Base-by-base conservation (phyloP, 2,329 filamentous ascomycete species). In the Beauveria australis region DNA sequence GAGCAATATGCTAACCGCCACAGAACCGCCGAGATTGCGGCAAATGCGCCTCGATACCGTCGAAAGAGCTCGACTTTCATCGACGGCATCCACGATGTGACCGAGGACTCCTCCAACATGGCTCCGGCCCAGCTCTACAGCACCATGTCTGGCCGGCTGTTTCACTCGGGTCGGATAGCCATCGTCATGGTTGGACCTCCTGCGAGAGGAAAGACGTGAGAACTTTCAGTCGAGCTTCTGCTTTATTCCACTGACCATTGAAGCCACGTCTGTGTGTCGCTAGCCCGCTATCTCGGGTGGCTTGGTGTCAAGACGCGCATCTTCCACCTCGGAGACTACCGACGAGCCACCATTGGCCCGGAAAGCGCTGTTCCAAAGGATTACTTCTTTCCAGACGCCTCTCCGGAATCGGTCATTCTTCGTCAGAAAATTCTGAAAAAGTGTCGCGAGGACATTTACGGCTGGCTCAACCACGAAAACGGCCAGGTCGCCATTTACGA, bases 401-500 rank as follows among this genome's bases (percentile, higher is more conserved):
- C 92, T 28, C 91, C 93, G 4, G 85, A 89, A 14, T 96, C 94
- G 1, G 89, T 97, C n/a, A 85, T 97, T 66, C 79, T 99, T 54
- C 87, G 94, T 40, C 94, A 97, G 74, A 97, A 97, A 78, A 99
- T 99, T 58, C 80, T 99, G 22, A 96, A 97, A 76, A 96, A 95
- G 72, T 99, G 94, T 67, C 87, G 94, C 62, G 92, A 97, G 71
- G 94, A 99, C 70, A 97, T 99, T 61, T 96, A 97, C 70, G 88
- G 89, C 60, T 99, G 96, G 80, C 78, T 99, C 49, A 95, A 97
- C 69, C 89, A 97, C 67, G 94, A 97, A 70, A 97, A 97, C 68
- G 94, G 94, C 14, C 94, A 99, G 71, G 93, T 99, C 60, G 94
- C 94, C 60, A 97, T 99, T 63, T 99, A 97, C 72, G 94, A 99